Conservation (phyloP, 2,329 filamentous ascomycete genomes). For the Sporothrix curviconia region DNA sequence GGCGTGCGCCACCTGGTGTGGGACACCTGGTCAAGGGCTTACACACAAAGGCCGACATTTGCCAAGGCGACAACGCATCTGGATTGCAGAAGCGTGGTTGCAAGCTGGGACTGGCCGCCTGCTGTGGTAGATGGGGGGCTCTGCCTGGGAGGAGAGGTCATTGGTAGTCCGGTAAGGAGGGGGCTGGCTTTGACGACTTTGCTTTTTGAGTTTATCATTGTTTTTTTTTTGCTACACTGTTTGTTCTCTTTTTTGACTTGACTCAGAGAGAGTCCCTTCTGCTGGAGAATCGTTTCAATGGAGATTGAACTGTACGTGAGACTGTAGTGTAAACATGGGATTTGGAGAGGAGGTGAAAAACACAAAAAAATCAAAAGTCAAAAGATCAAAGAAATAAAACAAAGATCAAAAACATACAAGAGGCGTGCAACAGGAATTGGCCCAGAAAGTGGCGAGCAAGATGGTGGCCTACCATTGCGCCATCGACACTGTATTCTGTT, state of each 20-base stretch:
- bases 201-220: too few relatives aligned
- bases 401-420: not conserved
- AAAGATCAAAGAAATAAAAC: not conserved
- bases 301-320: not conserved
- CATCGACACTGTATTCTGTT: too few relatives aligned
- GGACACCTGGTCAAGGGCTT: constrained; percentile 45
- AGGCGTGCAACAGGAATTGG: too few relatives aligned
- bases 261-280: too few relatives aligned
- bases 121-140: constrained; percentile 25
- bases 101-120: constrained; percentile 43
- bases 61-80: constrained; percentile 42
- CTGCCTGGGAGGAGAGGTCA: not conserved
- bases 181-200: too few relatives aligned
- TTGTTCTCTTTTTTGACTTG: too few relatives aligned
- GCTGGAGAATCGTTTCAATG: too few relatives aligned
- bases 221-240: too few relatives aligned
- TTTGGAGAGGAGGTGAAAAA: not conserved
- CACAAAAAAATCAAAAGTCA: not conserved
- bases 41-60: constrained; percentile 40
- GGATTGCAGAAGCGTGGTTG: constrained; percentile 39
- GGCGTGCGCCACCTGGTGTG: constrained; percentile 49
- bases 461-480: too few relatives aligned
- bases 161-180: too few relatives aligned
- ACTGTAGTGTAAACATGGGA: too few relatives aligned
- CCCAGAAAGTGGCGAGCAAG: too few relatives aligned